Evolutionary conservation across 768 basidiomycete genomes (phyloP).

Genomic region (Tulasnella sp.): DNA sequence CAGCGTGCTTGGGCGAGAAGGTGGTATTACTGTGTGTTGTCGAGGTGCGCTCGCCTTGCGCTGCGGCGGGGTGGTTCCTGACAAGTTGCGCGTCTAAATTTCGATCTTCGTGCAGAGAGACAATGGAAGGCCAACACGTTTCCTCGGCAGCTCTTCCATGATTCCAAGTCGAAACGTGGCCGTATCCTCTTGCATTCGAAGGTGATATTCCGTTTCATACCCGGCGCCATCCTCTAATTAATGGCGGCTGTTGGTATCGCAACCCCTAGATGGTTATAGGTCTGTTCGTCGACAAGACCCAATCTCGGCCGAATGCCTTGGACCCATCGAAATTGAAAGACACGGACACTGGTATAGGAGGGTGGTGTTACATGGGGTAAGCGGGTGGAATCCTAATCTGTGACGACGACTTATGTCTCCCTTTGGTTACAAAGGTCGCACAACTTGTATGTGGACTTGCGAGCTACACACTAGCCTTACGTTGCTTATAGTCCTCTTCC

Average conservation of each 20-base stretch:
- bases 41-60: constrained; percentile 28
- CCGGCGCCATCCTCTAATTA: no score
- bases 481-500: constrained; percentile 83
- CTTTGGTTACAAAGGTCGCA: constrained; percentile 1
- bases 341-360: constrained; percentile 25
- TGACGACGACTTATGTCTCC: no score
- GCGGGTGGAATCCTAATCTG: constrained; percentile 12
- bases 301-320: constrained; percentile 19
- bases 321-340: constrained; percentile 28
- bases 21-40: constrained; percentile 83
- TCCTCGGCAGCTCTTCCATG: constrained; percentile 56
- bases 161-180: constrained; percentile 71
- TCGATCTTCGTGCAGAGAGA: constrained; percentile 22
- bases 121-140: constrained; percentile 63
- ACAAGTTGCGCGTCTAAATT: no score
- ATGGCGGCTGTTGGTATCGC: no score
- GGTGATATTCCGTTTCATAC: constrained; percentile 35
- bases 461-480: no score
- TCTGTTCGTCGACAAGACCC: constrained; percentile 31
- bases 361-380: constrained; percentile 26
- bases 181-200: constrained; percentile 86
- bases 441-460: constrained; percentile 24
- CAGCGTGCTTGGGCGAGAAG: constrained; percentile 50
- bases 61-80: no score
- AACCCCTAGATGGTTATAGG: constrained; percentile 74